phyloP scores from a whole-genome alignment of 129 eudicot species.

The Saussurea involucrata region DNA sequence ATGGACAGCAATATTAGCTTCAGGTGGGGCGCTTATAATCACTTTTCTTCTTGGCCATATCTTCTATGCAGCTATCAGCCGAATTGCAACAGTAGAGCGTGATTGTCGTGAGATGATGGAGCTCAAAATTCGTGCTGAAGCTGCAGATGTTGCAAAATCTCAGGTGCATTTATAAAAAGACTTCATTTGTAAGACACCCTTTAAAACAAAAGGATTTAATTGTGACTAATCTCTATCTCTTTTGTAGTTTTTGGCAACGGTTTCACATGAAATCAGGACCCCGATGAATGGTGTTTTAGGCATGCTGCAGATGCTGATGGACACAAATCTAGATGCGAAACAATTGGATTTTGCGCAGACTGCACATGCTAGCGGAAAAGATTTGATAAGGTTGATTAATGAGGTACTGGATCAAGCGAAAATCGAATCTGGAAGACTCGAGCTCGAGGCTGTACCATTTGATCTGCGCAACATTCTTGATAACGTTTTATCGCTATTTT shows the following conservation, averaged over 20 bases:
- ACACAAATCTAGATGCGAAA: slow-evolving; percentile 61
- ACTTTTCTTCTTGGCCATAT: slow-evolving; percentile 66
- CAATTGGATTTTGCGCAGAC: slow-evolving; percentile 83
- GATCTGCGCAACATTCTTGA: slow-evolving; percentile 81
- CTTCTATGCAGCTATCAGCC: slow-evolving; percentile 62
- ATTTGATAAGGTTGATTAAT: slow-evolving; percentile 67
- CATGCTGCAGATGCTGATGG: slow-evolving; percentile 96
- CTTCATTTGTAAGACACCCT: background rate
- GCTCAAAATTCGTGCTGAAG: slow-evolving; percentile 83
- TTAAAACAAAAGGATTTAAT: background rate
- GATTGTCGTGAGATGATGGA: slow-evolving; percentile 60
- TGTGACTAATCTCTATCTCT: slow-evolving; percentile 12
- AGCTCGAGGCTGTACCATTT: slow-evolving; percentile 86
- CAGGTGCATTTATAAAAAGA: slow-evolving; percentile 48
- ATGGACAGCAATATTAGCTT: slow-evolving; percentile 59
- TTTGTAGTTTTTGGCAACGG: slow-evolving; percentile 86
- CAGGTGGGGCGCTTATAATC: slow-evolving; percentile 52
- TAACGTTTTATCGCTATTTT: slow-evolving; percentile 62
- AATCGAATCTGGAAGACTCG: slow-evolving; percentile 93
- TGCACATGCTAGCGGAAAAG: slow-evolving; percentile 90
- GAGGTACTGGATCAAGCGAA: slow-evolving; percentile 95
- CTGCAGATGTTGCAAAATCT: slow-evolving; percentile 90
- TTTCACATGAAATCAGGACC: slow-evolving; percentile 96
- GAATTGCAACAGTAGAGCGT: slow-evolving; percentile 53
- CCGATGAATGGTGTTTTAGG: slow-evolving; percentile 99